A percentile compares a stretch with the other conserved stretches of the same genome.
Evolutionary conservation across 2,329 filamentous ascomycete species (phyloP).

Genomic region (Calonectria leucothoes): DNA sequence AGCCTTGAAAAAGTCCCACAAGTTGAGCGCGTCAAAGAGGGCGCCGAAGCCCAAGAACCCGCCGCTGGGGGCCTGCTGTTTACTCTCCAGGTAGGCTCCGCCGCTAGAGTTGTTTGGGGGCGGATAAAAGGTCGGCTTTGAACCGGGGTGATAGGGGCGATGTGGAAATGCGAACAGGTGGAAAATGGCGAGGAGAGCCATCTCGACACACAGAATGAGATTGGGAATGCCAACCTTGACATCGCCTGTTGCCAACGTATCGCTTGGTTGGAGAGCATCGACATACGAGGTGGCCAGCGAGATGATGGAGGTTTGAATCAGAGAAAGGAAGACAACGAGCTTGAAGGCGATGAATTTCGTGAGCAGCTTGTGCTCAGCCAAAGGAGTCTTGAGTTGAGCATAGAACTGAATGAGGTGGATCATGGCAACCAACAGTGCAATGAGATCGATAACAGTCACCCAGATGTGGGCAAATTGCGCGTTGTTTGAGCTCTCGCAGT

Average conservation of each 20-base stretch:
- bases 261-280: conserved; percentile 70
- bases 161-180: conserved; percentile 88
- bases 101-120: conserved; percentile 53
- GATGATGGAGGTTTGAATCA: conserved; percentile 78
- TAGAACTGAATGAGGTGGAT: conserved; percentile 92
- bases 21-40: conserved; percentile 78
- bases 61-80: conserved; percentile 66
- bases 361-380: conserved; percentile 77
- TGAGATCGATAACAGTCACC: conserved; percentile 78
- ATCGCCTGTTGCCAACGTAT: conserved; percentile 74
- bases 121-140: conserved; percentile 60
- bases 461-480: conserved; percentile 86
- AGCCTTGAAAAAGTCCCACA: conserved; percentile 86
- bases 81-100: conserved; percentile 56
- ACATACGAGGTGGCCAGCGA: conserved; percentile 67
- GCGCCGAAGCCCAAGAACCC: conserved; percentile 75
- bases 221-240: conserved; percentile 85
- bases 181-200: conserved; percentile 82
- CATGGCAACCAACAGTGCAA: conserved; percentile 85
- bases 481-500: conserved; percentile 82
- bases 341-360: conserved; percentile 90
- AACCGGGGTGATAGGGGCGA: conserved; percentile 70
- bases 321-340: conserved; percentile 89
- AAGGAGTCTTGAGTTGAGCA: conserved; percentile 75
- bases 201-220: conserved; percentile 83